These are phyloP conservation scores for Tricladium varicosporioides DNA, from an alignment of 2,329 filamentous ascomycete species.

Conservation along the genomic window DNA sequence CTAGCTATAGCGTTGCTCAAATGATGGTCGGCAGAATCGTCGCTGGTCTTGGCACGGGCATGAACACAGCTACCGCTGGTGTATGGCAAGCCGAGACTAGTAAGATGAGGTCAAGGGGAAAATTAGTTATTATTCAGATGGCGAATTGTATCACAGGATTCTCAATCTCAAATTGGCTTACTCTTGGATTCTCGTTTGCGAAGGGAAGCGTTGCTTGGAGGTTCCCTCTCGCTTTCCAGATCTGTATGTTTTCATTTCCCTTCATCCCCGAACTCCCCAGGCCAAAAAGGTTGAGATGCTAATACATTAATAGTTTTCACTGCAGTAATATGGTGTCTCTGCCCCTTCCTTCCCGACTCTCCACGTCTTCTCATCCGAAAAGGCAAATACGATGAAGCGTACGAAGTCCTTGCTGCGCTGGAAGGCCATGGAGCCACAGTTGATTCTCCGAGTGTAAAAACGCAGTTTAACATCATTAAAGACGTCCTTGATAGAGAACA, in stretches of 20 bases:
- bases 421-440: conserved; percentile 40
- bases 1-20: conserved; percentile 37
- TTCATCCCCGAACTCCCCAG: no score
- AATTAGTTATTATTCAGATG: conserved; percentile 36
- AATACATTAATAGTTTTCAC: conserved; percentile 25
- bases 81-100: conserved; percentile 46
- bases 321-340: conserved; percentile 35
- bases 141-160: conserved; percentile 54
- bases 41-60: conserved; percentile 41
- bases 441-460: conserved; percentile 35
- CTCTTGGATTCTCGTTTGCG: conserved; percentile 35
- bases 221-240: conserved; percentile 34
- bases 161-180: conserved; percentile 45
- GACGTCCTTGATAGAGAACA: conserved; percentile 41
- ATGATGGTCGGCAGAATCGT: conserved; percentile 42
- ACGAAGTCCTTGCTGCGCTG: conserved; percentile 47
- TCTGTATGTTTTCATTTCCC: conserved; percentile 30
- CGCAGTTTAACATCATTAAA: conserved; percentile 40
- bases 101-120: conserved; percentile 22
- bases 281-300: conserved; percentile 18
- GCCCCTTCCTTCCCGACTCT: conserved; percentile 61
- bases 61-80: conserved; percentile 62
- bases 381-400: conserved; percentile 56
- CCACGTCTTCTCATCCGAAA: conserved; percentile 70
- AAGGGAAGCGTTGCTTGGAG: conserved; percentile 32